Evolutionary conservation across 345 rosid species (phyloP).

Genomic region (Syzygium aqueum): DNA sequence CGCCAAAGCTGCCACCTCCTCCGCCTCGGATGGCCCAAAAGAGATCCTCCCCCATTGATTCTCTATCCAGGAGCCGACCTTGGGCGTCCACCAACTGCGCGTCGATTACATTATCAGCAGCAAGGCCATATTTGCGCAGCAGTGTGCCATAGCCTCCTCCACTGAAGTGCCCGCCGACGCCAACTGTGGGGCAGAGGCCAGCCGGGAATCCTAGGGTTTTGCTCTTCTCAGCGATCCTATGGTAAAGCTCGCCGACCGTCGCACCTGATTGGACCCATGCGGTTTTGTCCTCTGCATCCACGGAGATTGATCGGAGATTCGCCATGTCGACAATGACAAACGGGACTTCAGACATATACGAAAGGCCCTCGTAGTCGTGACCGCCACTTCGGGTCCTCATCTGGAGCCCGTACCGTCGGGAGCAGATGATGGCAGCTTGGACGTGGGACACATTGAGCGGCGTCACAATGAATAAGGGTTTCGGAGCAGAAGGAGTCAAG

Average conservation of each 20-base stretch:
- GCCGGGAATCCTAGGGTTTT: slow-evolving; percentile 36
- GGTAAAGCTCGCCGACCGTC: slow-evolving; percentile 44
- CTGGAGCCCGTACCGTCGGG: slow-evolving; percentile 16
- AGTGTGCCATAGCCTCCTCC: slow-evolving; percentile 46
- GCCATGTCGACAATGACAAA: slow-evolving; percentile 36
- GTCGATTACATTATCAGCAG: slow-evolving; percentile 38
- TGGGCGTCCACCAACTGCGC: slow-evolving; percentile 22
- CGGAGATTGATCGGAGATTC: slow-evolving; percentile 28
- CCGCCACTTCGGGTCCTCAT: slow-evolving; percentile 43
- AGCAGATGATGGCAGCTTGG: slow-evolving; percentile 30
- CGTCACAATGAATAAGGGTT: slow-evolving; percentile 18
- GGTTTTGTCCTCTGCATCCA: slow-evolving; percentile 21
- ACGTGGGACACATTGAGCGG: slow-evolving; percentile 27
- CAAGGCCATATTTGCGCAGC: slow-evolving; percentile 46
- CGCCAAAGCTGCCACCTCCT: slow-evolving; percentile 41
- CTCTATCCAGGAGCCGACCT: slow-evolving; percentile 36
- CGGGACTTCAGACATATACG: slow-evolving; percentile 28
- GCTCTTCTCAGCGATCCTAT: slow-evolving; percentile 31
- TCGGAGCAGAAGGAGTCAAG: slow-evolving; percentile 10
- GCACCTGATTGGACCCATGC: slow-evolving; percentile 60
- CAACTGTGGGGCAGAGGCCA: slow-evolving; percentile 35
- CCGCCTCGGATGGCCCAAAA: slow-evolving; percentile 63
- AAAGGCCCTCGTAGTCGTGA: slow-evolving; percentile 51
- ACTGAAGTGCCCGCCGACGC: slow-evolving; percentile 31
- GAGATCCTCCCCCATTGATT: slow-evolving; percentile 36